These are phyloP conservation scores for Mycena albidolilacea DNA, from an alignment of 768 basidiomycete species.

Conservation along the genomic window DNA sequence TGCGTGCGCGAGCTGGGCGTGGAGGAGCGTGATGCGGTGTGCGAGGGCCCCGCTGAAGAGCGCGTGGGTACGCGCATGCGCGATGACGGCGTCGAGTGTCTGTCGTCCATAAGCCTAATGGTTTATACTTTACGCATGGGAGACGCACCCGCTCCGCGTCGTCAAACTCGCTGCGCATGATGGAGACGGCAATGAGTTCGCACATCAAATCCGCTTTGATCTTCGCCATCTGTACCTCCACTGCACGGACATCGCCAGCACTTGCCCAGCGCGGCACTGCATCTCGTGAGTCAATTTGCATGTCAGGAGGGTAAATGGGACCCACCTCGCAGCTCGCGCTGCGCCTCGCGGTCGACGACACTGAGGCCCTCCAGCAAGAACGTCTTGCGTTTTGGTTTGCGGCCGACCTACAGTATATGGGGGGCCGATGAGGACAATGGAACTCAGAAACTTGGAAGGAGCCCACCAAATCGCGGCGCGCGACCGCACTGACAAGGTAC, in stretches of 20 bases:
- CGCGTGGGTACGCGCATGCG: conserved; percentile 72
- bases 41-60: conserved; percentile 69
- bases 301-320: conserved; percentile 30
- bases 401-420: conserved; percentile 63
- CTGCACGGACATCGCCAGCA: conserved; percentile 61
- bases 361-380: conserved; percentile 77
- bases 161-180: conserved; percentile 78
- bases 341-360: conserved; percentile 63
- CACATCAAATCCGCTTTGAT: conserved; percentile 81
- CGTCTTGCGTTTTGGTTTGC: conserved; percentile 79
- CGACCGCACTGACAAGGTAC: conserved; percentile 75
- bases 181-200: conserved; percentile 77
- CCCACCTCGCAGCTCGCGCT: conserved; percentile 57
- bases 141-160: conserved; percentile 69
- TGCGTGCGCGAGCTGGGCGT: conserved; percentile 84
- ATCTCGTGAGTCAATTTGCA: conserved; percentile 17
- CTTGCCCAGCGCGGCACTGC: conserved; percentile 73
- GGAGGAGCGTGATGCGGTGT: conserved; percentile 75
- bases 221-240: conserved; percentile 66
- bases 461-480: conserved; percentile 69
- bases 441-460: background rate
- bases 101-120: conserved; percentile 33
- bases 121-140: background rate
- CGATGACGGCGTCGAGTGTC: conserved; percentile 66
- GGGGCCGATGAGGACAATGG: background rate